A percentile compares a stretch with the other conserved stretches of the same genome.
Conservation (phyloP, 177 flowering plant species). For the Telopea speciosissima region DNA sequence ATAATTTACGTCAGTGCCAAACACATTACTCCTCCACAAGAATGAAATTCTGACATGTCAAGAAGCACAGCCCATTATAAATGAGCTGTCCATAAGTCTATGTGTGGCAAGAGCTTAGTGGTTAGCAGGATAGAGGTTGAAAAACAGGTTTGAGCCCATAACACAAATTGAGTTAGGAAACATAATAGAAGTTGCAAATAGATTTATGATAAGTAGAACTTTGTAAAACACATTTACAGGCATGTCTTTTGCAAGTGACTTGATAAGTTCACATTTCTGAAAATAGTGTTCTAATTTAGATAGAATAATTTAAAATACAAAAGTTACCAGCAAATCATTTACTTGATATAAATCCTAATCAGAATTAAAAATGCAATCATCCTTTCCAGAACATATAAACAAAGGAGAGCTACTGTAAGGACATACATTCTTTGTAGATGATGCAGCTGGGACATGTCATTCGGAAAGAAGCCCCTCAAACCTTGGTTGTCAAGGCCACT, state of each 20-base stretch:
- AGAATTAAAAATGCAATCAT: constrained; percentile 5
- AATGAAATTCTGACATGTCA: neutral
- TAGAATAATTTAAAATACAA: neutral
- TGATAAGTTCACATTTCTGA: neutral
- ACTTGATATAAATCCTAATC: neutral
- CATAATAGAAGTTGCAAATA: too few species aligned
- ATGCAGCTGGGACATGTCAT: constrained; percentile 54
- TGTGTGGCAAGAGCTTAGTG: neutral
- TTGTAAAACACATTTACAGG: too few species aligned
- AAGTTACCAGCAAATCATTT: too few species aligned
- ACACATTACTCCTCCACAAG: neutral
- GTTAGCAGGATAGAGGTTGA: neutral
- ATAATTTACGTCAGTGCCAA: neutral
- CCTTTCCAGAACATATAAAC: constrained; percentile 1
- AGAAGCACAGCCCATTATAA: neutral
- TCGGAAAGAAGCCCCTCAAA: constrained; percentile 77
- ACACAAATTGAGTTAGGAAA: neutral
- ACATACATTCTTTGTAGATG: constrained; percentile 88
- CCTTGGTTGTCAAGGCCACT: constrained; percentile 97
- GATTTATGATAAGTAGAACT: too few species aligned
- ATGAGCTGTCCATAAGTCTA: neutral
- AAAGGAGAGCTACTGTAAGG: constrained; percentile 3
- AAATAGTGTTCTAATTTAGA: neutral
- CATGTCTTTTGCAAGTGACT: too few species aligned
- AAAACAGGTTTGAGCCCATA: neutral